These are phyloP conservation scores for Trichoderma sp. DNA, from an alignment of 2,329 filamentous ascomycete species.

Conservation along the genomic window DNA sequence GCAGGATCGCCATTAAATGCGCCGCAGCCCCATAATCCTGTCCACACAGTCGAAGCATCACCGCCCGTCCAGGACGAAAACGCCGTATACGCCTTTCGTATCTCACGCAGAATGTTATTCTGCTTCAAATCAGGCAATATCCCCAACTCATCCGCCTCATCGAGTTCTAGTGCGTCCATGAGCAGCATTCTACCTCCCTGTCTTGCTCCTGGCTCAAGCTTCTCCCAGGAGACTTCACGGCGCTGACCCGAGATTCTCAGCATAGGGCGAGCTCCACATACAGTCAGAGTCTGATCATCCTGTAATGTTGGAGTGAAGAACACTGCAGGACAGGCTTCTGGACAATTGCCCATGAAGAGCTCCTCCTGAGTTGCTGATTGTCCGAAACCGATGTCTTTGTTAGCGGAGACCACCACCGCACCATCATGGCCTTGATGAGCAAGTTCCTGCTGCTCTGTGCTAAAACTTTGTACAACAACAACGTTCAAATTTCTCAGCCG, in stretches of 20 bases:
- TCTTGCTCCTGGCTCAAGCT: slow-evolving; percentile 14
- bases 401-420: slow-evolving; percentile 34
- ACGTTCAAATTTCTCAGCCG: slow-evolving; percentile 21
- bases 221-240: slow-evolving; percentile 29
- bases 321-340: slow-evolving; percentile 36
- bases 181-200: slow-evolving; percentile 33
- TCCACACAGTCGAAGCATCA: slow-evolving; percentile 23
- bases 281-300: slow-evolving; percentile 28
- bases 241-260: slow-evolving; percentile 31
- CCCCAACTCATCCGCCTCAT: slow-evolving; percentile 25
- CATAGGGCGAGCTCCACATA: slow-evolving; percentile 31
- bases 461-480: slow-evolving; percentile 25
- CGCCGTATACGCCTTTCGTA: slow-evolving; percentile 30
- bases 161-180: slow-evolving; percentile 39
- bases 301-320: slow-evolving; percentile 32
- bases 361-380: slow-evolving; percentile 39
- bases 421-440: slow-evolving; percentile 26
- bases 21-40: slow-evolving; percentile 36
- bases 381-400: slow-evolving; percentile 36
- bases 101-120: slow-evolving; percentile 30
- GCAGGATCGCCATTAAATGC: slow-evolving; percentile 35
- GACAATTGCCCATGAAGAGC: slow-evolving; percentile 34
- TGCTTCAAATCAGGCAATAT: slow-evolving; percentile 29
- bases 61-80: slow-evolving; percentile 26
- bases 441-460: slow-evolving; percentile 26